Evolutionary conservation across 768 basidiomycete genomes (phyloP).

Genomic region (Crepidotus variabilis): DNA sequence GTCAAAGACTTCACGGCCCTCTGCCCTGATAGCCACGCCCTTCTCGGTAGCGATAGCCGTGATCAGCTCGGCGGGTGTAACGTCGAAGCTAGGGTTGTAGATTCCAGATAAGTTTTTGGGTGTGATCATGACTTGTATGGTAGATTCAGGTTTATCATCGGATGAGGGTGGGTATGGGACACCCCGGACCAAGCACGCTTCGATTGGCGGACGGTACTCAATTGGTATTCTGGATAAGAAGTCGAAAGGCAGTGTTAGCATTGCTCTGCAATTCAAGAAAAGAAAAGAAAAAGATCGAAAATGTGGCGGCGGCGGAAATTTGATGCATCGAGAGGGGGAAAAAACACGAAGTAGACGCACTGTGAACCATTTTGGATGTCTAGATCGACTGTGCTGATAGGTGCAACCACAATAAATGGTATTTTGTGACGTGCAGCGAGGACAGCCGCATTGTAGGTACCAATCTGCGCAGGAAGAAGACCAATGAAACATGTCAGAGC

Average conservation of each 20-base stretch:
- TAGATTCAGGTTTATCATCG: constrained; percentile 48
- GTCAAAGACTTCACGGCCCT: constrained; percentile 58
- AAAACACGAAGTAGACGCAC: constrained; percentile 28
- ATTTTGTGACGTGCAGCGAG: constrained; percentile 84
- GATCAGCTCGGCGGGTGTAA: constrained; percentile 91
- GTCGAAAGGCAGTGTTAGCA: not conserved
- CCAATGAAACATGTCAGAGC: constrained; percentile 11
- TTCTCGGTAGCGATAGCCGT: constrained; percentile 96
- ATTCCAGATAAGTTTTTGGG: constrained; percentile 60
- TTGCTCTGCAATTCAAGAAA: not conserved
- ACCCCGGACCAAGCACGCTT: constrained; percentile 88
- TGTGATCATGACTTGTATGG: constrained; percentile 78
- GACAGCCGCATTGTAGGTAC: constrained; percentile 95
- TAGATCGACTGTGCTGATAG: constrained; percentile 89
- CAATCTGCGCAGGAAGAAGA: constrained; percentile 42
- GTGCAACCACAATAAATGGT: constrained; percentile 91
- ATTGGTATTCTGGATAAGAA: constrained; percentile 67
- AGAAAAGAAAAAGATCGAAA: constrained; percentile 6
- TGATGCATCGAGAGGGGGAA: not conserved
- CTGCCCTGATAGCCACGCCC: constrained; percentile 76
- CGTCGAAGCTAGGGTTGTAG: constrained; percentile 96
- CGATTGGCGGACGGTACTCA: constrained; percentile 84
- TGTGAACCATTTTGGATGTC: constrained; percentile 65
- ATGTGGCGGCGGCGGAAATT: constrained; percentile 2
- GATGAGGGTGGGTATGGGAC: constrained; percentile 53